Percentiles rank a stretch among this genome's conserved stretches.
Conservation (phyloP, 371 early-diverging fungal genomes). For the Zopfochytrium polystomum region DNA sequence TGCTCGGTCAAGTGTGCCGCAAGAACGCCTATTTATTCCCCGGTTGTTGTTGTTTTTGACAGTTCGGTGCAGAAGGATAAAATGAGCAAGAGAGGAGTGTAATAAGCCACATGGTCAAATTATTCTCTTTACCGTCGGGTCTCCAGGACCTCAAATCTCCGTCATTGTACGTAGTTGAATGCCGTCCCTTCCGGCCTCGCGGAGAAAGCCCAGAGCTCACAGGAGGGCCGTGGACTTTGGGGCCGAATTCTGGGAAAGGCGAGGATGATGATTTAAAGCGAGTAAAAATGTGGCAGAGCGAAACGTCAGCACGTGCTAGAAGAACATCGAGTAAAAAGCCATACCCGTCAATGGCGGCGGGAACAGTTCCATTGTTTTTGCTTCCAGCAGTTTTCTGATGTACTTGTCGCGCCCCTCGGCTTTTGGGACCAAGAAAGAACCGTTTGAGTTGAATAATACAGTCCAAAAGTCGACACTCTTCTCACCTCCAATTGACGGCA, state of each 20-base stretch:
- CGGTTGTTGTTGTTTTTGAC: neutral
- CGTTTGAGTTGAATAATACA: slow-evolving; percentile 1
- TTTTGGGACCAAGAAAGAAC: neutral
- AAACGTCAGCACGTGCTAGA: too few species aligned
- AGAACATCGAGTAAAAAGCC: too few species aligned
- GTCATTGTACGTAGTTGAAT: neutral
- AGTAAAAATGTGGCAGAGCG: too few species aligned
- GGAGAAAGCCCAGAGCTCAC: too few species aligned
- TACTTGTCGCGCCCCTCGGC: slow-evolving; percentile 35
- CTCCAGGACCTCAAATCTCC: slow-evolving; percentile 32
- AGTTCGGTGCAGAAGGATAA: neutral
- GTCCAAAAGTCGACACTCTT: slow-evolving; percentile 3
- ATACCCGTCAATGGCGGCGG: slow-evolving; percentile 45
- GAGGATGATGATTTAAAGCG: too few species aligned
- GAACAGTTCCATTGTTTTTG: slow-evolving; percentile 41
- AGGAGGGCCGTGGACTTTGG: neutral
- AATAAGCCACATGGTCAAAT: too few species aligned
- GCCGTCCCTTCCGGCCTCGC: neutral
- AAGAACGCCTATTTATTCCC: slow-evolving; percentile 39
- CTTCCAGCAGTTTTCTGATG: slow-evolving; percentile 34
- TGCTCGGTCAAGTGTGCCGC: slow-evolving; percentile 85
- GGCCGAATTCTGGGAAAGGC: slow-evolving; percentile 8
- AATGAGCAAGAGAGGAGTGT: too few species aligned
- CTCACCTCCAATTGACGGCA: slow-evolving; percentile 12
- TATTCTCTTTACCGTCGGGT: slow-evolving; percentile 39